Base-by-base conservation (phyloP, 495 filamentous ascomycete species). In the Neurospora sp. region DNA sequence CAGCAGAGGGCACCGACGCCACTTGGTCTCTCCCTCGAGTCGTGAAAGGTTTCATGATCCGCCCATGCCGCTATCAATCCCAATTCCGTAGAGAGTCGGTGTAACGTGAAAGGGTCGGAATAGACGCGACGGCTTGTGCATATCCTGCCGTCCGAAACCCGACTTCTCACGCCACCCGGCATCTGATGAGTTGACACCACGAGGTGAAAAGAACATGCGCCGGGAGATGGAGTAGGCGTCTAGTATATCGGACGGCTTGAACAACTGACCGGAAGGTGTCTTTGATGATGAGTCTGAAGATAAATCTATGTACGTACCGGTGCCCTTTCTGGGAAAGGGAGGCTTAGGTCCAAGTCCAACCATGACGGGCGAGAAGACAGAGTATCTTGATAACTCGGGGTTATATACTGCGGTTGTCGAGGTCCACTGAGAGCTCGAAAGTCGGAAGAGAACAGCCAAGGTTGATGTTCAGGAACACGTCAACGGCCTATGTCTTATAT, bases 291-390 rank as follows among this genome's bases (percentile, higher is more conserved):
- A 66, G 27, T 14, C 54, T 35, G 27, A 66, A 66, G 18, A 48
- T 2, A 5, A 48, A 66, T 66, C 14, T 18, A 14, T 66, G 37
- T 48, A 82, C 74, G 42, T 78, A 76, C 77, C 77, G 39, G 82
- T 86, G 88, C 92, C 92, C 87, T 91, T 93, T 77, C 92, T 91
- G 84, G 91, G 92, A 66, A 90, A 90, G 71, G 88, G 89, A 76
- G 88, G 87, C 79, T 90, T 90, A 73, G 92, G 91, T 79, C 90
- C 90, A 76, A 92, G 80, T 80, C 90, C 91, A 76, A 92, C 90
- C 92, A 94, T 94, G 75, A 79, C 93, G 85, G 71, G 31, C 54
- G 8, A 74, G 3, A 73, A 69, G 39, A 27, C 18, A 35, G 27
- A 31, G 23, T 59, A 62, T 41, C 5, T 59, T 62, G 73, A 41